A percentile compares a stretch with the other conserved stretches of the same genome.
Evolutionary conservation across 176 grass and related monocot species (phyloP).

Genomic region (Oryza longistaminata): DNA sequence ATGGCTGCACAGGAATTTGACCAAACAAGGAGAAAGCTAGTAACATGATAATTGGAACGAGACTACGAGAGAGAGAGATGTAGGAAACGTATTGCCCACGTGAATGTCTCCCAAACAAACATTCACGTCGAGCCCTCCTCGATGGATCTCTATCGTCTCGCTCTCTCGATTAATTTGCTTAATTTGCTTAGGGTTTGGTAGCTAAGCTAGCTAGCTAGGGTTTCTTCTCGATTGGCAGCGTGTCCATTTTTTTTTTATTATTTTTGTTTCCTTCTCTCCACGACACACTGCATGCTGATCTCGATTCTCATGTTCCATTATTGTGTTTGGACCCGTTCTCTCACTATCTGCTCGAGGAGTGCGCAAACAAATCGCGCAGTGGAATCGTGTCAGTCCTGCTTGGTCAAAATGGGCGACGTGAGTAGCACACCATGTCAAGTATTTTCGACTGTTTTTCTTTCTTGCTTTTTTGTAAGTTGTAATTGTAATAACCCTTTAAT

Average conservation of each 20-base stretch:
- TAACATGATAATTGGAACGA: constrained; percentile 2
- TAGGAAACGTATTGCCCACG: constrained; percentile 71
- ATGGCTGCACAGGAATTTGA: neutral
- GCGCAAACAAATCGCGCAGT: constrained; percentile 45
- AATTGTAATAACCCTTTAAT: neutral
- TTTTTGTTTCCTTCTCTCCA: neutral
- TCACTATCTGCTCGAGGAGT: constrained; percentile 49
- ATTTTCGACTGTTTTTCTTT: neutral
- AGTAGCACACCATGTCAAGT: constrained; percentile 14
- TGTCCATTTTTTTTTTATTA: neutral
- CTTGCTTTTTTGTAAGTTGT: neutral
- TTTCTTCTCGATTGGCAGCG: constrained; percentile 41
- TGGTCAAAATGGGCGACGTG: constrained; percentile 62
- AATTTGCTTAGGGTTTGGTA: constrained; percentile 31
- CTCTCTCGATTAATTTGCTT: neutral
- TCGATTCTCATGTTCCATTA: constrained; percentile 51
- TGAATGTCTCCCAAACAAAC: constrained; percentile 99
- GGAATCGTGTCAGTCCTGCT: constrained; percentile 67
- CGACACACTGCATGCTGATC: neutral
- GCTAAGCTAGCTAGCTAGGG: constrained; percentile 23
- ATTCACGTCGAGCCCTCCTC: constrained; percentile 82
- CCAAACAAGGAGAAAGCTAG: constrained; percentile 13
- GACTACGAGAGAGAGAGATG: constrained; percentile 1
- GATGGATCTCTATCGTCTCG: neutral
- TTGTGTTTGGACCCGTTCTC: constrained; percentile 48